Base-by-base conservation (phyloP, 1,284 basidiomycete species). In the Thelephora terrestris region DNA sequence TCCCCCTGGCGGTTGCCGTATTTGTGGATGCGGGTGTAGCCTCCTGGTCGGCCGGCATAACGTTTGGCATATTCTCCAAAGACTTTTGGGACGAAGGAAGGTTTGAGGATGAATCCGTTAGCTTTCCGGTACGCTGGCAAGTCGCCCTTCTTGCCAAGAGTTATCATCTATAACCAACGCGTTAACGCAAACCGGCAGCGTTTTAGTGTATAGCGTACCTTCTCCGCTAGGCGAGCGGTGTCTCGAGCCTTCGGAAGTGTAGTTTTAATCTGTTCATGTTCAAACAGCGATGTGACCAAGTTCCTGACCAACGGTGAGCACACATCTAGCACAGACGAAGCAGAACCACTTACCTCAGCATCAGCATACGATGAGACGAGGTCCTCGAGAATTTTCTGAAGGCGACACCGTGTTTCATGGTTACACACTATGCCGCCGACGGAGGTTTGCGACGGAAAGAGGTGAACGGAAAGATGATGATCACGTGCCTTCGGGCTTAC, bases 161-260 rank as follows among this genome's bases (percentile, higher is more conserved):
- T 88, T 56, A 96, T 94, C 49, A 94, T 81, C 91, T 93, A 58
- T 47, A 25, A 12, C 4, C 36, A 47, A 16, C 21, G 47, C 42
- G 34, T 46, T n/a, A 38, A 32, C 23, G 21, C 27, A 47, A 17
- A 50, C 34, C 25, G 27, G 45, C n/a, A 42, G 18, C 3, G 9
- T 32, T 3, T 12, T 12, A 32, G 9, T 10, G 29, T 32, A 10
- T 6, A 32, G 43, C 61, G 49, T 54, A 91, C 91, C 80, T 96
- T 96, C 64, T 99, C 96, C 37, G 93, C 93, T 48, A 96, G 70
- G 55, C 91, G 78, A 9, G 91, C 90, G 4, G 93, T 74, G 62
- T 97, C 93, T 63, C 89, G 86, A 2, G 96, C 96, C 67, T 99
- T 99, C 20, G 96, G 88, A 24, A 97, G 71, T 0, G 96, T 99